Conservation (phyloP, 2,329 filamentous ascomycete species). For the Colletotrichum tamarilloi region DNA sequence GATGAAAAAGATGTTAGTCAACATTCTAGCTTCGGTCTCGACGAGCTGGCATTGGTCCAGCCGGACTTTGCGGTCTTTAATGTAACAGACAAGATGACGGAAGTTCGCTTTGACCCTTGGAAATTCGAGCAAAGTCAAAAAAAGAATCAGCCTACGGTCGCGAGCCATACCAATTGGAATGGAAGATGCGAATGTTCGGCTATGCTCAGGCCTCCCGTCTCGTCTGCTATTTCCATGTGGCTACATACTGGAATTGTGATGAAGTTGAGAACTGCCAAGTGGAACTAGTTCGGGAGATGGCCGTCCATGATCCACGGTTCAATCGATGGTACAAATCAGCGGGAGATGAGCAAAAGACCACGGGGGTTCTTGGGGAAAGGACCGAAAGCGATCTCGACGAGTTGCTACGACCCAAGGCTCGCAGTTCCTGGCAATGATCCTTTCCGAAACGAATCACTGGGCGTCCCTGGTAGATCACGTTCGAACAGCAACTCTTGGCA, state of each 20-base stretch:
- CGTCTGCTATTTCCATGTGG: background rate
- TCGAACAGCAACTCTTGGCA: slow-evolving; percentile 19
- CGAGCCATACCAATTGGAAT: background rate
- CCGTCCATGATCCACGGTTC: background rate
- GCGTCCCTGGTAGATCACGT: slow-evolving; percentile 17
- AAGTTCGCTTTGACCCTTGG: background rate
- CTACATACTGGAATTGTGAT: background rate
- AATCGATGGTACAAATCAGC: background rate
- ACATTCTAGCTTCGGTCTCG: background rate
- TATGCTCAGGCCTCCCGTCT: background rate
- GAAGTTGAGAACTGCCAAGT: background rate
- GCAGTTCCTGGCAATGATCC: slow-evolving; percentile 3
- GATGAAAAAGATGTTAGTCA: background rate
- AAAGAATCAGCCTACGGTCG: background rate
- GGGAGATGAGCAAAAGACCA: slow-evolving; percentile 5
- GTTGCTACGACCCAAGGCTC: background rate
- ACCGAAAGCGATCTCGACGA: background rate
- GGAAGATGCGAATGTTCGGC: background rate
- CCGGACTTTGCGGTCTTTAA: background rate
- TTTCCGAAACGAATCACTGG: background rate
- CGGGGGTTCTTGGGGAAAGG: background rate
- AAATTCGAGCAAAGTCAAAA: background rate
- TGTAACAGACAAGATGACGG: background rate
- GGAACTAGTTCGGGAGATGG: background rate
- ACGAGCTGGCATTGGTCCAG: background rate